Evolutionary conservation across 768 basidiomycete genomes (phyloP), one percentile per base, ranked within the genome.

Genomic region (Amanita molliuscula): DNA sequence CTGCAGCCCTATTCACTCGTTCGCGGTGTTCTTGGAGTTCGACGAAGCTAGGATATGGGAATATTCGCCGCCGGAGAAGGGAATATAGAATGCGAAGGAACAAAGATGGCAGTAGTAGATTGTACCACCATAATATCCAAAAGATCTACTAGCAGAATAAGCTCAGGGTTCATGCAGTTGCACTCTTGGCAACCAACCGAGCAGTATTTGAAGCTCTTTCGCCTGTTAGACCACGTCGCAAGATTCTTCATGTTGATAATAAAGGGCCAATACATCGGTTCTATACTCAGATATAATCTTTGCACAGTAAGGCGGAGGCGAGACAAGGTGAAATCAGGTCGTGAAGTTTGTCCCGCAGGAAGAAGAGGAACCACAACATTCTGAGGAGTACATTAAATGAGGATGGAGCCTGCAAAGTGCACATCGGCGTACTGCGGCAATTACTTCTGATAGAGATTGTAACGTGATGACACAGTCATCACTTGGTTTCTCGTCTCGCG

Each of bases 111-210:
- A 76, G 65, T 3, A 86, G 67, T 11, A 81, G 57, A 56, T 82
- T 70, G 46, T 75, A 57, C 61, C 75, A 76, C 83, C 83, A 85
- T 13, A 83, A 56, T 31, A 71, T 61, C 84, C 84, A 85, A 54
- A 75, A 85, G 1, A 68, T 50, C 84, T 84, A 53, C 33, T 21
- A 41, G 38, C 29, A 21, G 13, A 11, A 37, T 47, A 33, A 41
- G 36, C 33, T n/a, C 45, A 52, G 33, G 31, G 43, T 15, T 31
- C 28, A 52, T 8, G 38, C 8, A 33, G 13, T 16, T 47, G 13
- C 49, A 29, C 28, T 20, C 34, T 6, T 16, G 33, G 25, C 18
- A 28, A 70, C 79, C 47, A 56, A 84, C 83, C 28, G 58, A 47
- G 54, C 82, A 86, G 50, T 73, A 73, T 8, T 62, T 46, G 10